Conservation (phyloP, 208 protist species). For the Zelonia costaricensis region DNA sequence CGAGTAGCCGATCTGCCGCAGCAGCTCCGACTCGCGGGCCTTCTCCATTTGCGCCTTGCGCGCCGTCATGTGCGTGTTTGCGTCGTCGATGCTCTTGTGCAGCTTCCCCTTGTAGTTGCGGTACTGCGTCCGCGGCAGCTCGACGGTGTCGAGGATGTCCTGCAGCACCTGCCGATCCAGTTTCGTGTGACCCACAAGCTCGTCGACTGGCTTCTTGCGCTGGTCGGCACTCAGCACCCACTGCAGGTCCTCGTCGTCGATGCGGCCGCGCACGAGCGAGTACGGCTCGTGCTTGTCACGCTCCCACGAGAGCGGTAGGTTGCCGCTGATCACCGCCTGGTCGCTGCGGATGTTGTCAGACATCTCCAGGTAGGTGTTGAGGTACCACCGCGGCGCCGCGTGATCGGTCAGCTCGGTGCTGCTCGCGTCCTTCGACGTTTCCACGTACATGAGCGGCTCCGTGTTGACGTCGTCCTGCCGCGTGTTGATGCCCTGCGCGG, state of each 20-base stretch:
- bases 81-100: constrained; percentile 81
- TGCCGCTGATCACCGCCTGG: constrained; percentile 70
- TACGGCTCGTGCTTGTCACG: constrained; percentile 86
- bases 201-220: constrained; percentile 61
- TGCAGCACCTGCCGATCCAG: constrained; percentile 69
- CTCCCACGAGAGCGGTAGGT: constrained; percentile 81
- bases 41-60: constrained; percentile 78
- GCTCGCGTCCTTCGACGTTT: constrained; percentile 80
- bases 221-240: constrained; percentile 72
- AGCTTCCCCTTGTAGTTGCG: constrained; percentile 89
- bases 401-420: constrained; percentile 85
- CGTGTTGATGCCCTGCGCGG: constrained; percentile 77
- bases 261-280: constrained; percentile 75
- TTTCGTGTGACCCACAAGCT: constrained; percentile 65
- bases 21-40: constrained; percentile 72
- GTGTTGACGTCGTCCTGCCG: constrained; percentile 86
- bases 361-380: constrained; percentile 90
- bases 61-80: constrained; percentile 72
- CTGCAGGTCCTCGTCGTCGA: constrained; percentile 84
- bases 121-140: constrained; percentile 80
- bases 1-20: constrained; percentile 76
- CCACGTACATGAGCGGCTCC: constrained; percentile 86
- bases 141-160: constrained; percentile 84
- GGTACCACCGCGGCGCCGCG: constrained; percentile 74
- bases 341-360: constrained; percentile 72